Evolutionary conservation across 176 grass and related monocot genomes (phyloP), one percentile per base, ranked within the genome.

Genomic region (Eragrostis nindensis): DNA sequence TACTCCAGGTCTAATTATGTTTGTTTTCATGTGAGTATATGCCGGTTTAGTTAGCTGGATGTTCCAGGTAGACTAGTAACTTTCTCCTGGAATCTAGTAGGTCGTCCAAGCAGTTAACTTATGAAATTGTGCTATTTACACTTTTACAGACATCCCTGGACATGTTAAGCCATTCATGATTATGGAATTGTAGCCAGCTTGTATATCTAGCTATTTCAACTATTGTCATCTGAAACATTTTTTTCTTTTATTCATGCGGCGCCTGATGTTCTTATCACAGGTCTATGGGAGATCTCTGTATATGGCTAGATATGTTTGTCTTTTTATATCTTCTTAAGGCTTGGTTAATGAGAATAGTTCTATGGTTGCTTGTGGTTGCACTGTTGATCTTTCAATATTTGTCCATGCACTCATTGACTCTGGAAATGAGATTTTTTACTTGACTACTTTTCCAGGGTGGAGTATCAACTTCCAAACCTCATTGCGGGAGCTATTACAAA

Each of bases 381-480:
- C 27, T 85, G 6, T 39, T 50, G 32, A 38, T 22, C 67, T 66
- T 75, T n/a, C 30, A 73, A 30, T 52, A 27, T 84, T 81, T 77
- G 30, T 68, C 39, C 11, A 70, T 53, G 62, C 19, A 13, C 46
- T 79, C 62, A 59, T 70, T 80, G 56, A 60, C 26, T 57, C 39
- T 67, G 32, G 40, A 68, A 59, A 29, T 4, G 48, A 13, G 42
- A 38, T 17, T 80, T 19, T 70, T 44, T 8, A 59, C 49, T 59
- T 21, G 1, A 38, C n/a, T 52, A 16, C 61, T 39, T 76, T 68
- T 68, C 6, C 45, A 98, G 95, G 86, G 87, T 94, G 71, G 95
- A 98, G 78, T 94, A 98, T 87, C 92, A 98, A 86, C 87, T 98
- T 44, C 92, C 92, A 57, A 98, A 98, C 27, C 90, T 98, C 45